phyloP scores from a whole-genome alignment of 2,329 filamentous ascomycete species.

The Zasmidium citrigriseum region DNA sequence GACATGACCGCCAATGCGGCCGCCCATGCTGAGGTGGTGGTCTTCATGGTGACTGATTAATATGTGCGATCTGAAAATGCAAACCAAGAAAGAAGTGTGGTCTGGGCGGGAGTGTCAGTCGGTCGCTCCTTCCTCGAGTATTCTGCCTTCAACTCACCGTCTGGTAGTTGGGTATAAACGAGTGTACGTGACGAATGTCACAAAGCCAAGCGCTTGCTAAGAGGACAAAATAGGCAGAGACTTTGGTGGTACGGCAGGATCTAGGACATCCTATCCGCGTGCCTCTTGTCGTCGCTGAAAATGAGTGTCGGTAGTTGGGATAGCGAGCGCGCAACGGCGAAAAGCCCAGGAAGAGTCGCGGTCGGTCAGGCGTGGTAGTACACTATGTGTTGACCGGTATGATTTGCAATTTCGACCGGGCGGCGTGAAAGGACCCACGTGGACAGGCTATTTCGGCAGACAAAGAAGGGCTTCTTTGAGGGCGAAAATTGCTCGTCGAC shows the following conservation, averaged over 20 bases:
- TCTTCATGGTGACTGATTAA: conserved; percentile 41
- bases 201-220: conserved; percentile 29
- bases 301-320: conserved; percentile 36
- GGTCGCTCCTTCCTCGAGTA: not conserved
- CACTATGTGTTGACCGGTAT: not conserved
- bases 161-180: conserved; percentile 45
- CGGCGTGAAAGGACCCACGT: conserved; percentile 17
- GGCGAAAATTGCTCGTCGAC: conserved; percentile 14
- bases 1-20: conserved; percentile 49
- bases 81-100: conserved; percentile 12
- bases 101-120: conserved; percentile 13
- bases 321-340: conserved; percentile 12
- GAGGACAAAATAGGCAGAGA: conserved; percentile 19
- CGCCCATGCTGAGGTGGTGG: conserved; percentile 48
- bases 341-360: conserved; percentile 3
- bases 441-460: conserved; percentile 16
- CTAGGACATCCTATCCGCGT: conserved; percentile 30
- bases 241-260: conserved; percentile 13
- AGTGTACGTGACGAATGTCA: conserved; percentile 53
- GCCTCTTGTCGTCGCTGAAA: conserved; percentile 19
- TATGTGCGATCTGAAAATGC: conserved; percentile 19
- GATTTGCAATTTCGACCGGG: not conserved
- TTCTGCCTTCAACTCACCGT: conserved; percentile 34
- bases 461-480: conserved; percentile 22
- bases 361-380: not conserved